Base-by-base conservation (phyloP, 2,329 filamentous ascomycete genomes). In the Cercospora sp. region DNA sequence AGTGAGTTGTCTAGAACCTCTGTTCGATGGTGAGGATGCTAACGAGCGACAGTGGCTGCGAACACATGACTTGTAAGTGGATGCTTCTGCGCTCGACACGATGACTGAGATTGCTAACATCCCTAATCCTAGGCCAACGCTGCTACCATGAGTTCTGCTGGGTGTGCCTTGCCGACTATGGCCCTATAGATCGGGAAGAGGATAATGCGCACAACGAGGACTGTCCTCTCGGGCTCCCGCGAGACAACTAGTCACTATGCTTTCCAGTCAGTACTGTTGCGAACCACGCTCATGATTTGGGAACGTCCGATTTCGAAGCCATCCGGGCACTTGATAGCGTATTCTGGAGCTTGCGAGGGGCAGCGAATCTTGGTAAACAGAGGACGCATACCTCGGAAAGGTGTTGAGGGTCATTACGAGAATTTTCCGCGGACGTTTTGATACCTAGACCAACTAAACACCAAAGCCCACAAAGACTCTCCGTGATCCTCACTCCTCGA, bases 21-120 rank as follows among this genome's bases (percentile, higher is more conserved):
- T 36, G 33, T 36, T 36, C 12, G 1, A 13, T 36, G 33, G 13
- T 39, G 16, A 39, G 16, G 33, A 39, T 16, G 18, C 42, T 48
- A 48, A 48, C 18, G 18, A 20, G 0, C 18, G 5, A 10, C 26
- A 68, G 65, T 18, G 75, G 75, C 6, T 76, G 75, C 65, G 70
- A 76, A 58, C 45, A 65, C 31, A 63, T 67, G 66, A 68, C 53
- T 4, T 76, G 75, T 72, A 60, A 23, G 48, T 55, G 3, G 3
- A 4, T 18, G n/a, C 60, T 23, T 7, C n/a, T 18, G n/a, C 26
- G 8, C 7, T n/a, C 20, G 13, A 26, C 57, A 20, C n/a, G 28
- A 18, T 28, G 3, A 16, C n/a, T 10, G 9, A 33, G 10, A 31
- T 33, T n/a, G 12, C 28, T 39, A 16, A 33, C 7, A 7, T n/a